Base-by-base conservation (phyloP, 192 early-diverging fungal species). In the Rhizophlyctis rosea region DNA sequence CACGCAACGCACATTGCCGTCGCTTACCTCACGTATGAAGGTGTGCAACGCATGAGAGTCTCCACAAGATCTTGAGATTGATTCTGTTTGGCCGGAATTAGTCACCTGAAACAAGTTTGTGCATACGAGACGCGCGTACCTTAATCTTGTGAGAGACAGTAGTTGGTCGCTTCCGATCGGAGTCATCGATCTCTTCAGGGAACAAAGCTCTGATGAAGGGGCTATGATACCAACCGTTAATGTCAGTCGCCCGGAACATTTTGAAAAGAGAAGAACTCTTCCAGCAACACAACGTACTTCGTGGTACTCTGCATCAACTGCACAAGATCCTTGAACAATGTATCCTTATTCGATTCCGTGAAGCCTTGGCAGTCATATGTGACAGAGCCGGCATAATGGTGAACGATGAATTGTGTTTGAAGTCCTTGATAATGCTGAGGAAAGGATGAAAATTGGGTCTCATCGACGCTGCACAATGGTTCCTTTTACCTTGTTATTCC, bases 341-440 rank as follows among this genome's bases (percentile, higher is more conserved):
- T 84, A 69, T 99, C 97, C 75, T 98, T 98, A 76, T 99, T 99
- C 69, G 95, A 92, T 72, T 99, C 97, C 0, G 91, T 93, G 87
- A 99, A 97, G 2, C 95, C 94, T 21, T 87, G 82, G 39, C 89
- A 84, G 62, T 83, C 83, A 73, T 99, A 99, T 34, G 88, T 87
- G 31, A 99, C 97, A 71, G 92, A 87, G 51, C 97, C 97, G 31
- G 97, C 97, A 71, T 99, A 99, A 77, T 99, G 97, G 69, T 89
- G 85, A 59, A 97, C 77, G 16, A 88, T 72, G 34, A 48, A 63
- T n/a, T 82, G 77, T 0, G 64, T 59, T 61, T 83, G 81, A 64
- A 64, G 63, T n/a, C 81, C 81, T 64, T 75, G 67, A 57, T 77
- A 83, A 55, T 83, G 81, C 67, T 81, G 51, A 13, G 24, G 87